phyloP scores from a whole-genome alignment of 352 stramenopile species.

The Blastocystis sp. region DNA sequence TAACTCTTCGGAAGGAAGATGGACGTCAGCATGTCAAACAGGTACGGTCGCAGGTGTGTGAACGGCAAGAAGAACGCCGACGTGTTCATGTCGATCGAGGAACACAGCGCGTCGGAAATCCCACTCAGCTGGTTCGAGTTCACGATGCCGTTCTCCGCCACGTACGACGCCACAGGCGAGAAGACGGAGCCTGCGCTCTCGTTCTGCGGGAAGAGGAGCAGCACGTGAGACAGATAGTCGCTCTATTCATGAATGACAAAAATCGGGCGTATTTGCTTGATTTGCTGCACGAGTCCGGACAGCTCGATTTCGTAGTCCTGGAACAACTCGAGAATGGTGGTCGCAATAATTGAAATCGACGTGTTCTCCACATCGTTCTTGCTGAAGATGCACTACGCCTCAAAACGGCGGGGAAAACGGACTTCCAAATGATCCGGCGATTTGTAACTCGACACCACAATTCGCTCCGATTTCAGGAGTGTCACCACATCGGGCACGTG shows the following conservation, averaged over 20 bases:
- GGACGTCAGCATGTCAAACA: slow-evolving; percentile 54
- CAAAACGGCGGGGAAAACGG: not conserved
- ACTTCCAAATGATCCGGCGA: slow-evolving; percentile 45
- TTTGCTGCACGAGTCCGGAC: slow-evolving; percentile 36
- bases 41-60: slow-evolving; percentile 33
- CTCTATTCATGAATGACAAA: not conserved
- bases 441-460: slow-evolving; percentile 16
- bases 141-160: slow-evolving; percentile 57
- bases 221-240: slow-evolving; percentile 63
- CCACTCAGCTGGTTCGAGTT: slow-evolving; percentile 25
- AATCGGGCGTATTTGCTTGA: not conserved
- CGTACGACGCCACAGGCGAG: slow-evolving; percentile 20
- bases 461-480: slow-evolving; percentile 31
- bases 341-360: slow-evolving; percentile 59
- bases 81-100: slow-evolving; percentile 39
- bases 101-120: slow-evolving; percentile 57
- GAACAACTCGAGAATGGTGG: slow-evolving; percentile 57
- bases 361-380: slow-evolving; percentile 24
- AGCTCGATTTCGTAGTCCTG: slow-evolving; percentile 61
- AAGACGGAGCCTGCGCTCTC: slow-evolving; percentile 35
- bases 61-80: slow-evolving; percentile 37
- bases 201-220: slow-evolving; percentile 33
- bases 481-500: not conserved
- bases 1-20: slow-evolving; percentile 68
- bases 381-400: slow-evolving; percentile 49